Evolutionary conservation across 2,329 filamentous ascomycete genomes (phyloP), one percentile per base, ranked within the genome.

Genomic region (Stagonosporopsis tanaceti): DNA sequence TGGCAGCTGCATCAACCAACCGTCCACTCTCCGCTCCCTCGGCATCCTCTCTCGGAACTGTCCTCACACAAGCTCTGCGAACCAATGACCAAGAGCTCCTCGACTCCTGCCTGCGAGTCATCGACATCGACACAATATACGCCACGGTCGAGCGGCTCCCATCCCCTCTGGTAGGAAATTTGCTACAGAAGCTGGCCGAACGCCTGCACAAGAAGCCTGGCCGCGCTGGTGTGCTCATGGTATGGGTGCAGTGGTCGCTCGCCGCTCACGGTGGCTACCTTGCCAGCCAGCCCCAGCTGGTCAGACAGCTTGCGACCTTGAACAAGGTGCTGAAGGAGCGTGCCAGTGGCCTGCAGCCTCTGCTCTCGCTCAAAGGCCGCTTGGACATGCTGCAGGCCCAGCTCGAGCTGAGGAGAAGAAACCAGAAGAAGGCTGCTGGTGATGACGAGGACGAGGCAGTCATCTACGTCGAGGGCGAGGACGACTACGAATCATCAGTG

Each of bases 181-280:
- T 99, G 9, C 85, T 99, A 55, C 87, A 88, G 70, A 93, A 92
- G 76, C 85, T 99, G 48, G 92, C 95, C 8, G 90, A 96, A 66
- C 86, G 93, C 57, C 86, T 99, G 74, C 89, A 97, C 77, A 87
- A 90, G 64, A 87, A 92, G 41, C 95, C 95, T 1, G 95, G 94
- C 3, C 87, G 95, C 52, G 94, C 95, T 14, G 93, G 93, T 48
- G 91, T 89, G 71, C 85, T 99, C 30, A 93, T 97, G 85, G 87
- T 90, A 15, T 99, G 95, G 93, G 90, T 98, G 40, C 93, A 97
- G 78, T 97, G 93, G 92, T 94, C 92, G 1, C 85, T 97, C 52
- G 87, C 97, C 32, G 89, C 91, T 1, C 95, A 99, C 73, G 95
- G 95, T 64, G 95, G 94, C 63, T 93, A 93, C 50, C 83, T 99